phyloP scores from a whole-genome alignment of 495 filamentous ascomycete species.

The Annulohypoxylon nitens region DNA sequence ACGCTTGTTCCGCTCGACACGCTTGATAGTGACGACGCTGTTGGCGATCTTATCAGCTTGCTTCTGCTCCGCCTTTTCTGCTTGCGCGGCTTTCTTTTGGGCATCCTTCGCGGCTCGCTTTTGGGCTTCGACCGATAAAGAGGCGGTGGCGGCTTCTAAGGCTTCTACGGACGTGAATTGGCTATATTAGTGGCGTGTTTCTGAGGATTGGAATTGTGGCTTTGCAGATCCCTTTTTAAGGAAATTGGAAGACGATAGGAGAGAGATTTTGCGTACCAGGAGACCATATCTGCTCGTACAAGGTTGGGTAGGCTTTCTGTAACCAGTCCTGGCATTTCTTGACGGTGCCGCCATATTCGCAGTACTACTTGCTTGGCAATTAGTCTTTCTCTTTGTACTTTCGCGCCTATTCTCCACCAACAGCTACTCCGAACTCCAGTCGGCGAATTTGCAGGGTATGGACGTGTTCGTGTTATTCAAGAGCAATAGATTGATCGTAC shows the following conservation, averaged over 20 bases:
- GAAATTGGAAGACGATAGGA: not conserved
- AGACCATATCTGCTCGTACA: slow-evolving; percentile 86
- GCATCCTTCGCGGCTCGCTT: slow-evolving; percentile 95
- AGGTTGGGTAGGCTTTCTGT: slow-evolving; percentile 74
- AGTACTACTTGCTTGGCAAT: slow-evolving; percentile 75
- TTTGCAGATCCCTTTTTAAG: not conserved
- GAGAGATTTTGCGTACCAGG: slow-evolving; percentile 68
- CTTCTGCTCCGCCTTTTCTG: slow-evolving; percentile 82
- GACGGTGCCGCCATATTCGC: slow-evolving; percentile 97
- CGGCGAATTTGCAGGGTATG: slow-evolving; percentile 8
- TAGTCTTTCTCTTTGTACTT: slow-evolving; percentile 30
- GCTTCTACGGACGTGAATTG: slow-evolving; percentile 69
- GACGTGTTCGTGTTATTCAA: slow-evolving; percentile 2
- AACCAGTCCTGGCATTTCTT: slow-evolving; percentile 99
- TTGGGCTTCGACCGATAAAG: slow-evolving; percentile 87
- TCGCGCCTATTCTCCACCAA: slow-evolving; percentile 5
- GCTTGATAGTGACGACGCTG: slow-evolving; percentile 90
- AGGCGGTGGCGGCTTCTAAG: slow-evolving; percentile 81
- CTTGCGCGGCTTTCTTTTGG: slow-evolving; percentile 93
- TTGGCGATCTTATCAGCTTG: slow-evolving; percentile 80
- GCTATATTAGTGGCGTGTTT: slow-evolving; percentile 31
- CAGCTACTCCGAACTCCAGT: slow-evolving; percentile 5
- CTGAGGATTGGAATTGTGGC: not conserved
- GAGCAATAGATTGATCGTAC: slow-evolving; percentile 64
- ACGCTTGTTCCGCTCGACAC: slow-evolving; percentile 96